Evolutionary conservation across 2,329 filamentous ascomycete genomes (phyloP), one percentile per base, ranked within the genome.

Genomic region (Calonectria honghensis): DNA sequence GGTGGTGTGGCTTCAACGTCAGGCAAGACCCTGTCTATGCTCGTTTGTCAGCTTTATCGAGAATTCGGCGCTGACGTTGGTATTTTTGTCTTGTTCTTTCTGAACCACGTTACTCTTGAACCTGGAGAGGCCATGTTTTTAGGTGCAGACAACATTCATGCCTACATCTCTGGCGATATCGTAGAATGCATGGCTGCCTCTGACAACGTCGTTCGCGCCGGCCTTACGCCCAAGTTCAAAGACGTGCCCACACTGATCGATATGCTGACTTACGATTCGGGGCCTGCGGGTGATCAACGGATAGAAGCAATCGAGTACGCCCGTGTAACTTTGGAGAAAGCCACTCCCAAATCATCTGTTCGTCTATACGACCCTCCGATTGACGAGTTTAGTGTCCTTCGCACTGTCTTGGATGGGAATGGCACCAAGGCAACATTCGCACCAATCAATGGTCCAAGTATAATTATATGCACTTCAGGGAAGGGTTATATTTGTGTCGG

Each of bases 181-280:
- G 96, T 99, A 83, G 97, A 99, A 86, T 99, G 97, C 88, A 99
- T 99, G 97, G 97, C 97, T 0, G 94, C 95, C 10, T 98, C 95
- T 20, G 97, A 99, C 89, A 99, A 99, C 79, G 97, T 99, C 41
- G 96, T 99, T 67, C 95, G 97, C 71, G 97, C 97, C 0, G 97
- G 97, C 52, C 97, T 99, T 86, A 99, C 97, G 0, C 97, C 97
- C 71, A 99, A 99, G 84, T 99, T 98, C 90, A 98, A 98, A 87
- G 97, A 99, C 80, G 95, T 98, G 29, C 87, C 92, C 68, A 98
- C 96, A 0, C 89, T 99, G 16, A 95, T 96, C 39, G 90, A 92
- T 76, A 98, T 98, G 93, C 88, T 99, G 78, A 99, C 97, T 0
- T 99, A 99, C 88, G 94, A 93, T 80, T 98, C 97, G 81, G 96